Base-by-base conservation (phyloP, 2,329 filamentous ascomycete genomes). In the Botrytis galanthina region DNA sequence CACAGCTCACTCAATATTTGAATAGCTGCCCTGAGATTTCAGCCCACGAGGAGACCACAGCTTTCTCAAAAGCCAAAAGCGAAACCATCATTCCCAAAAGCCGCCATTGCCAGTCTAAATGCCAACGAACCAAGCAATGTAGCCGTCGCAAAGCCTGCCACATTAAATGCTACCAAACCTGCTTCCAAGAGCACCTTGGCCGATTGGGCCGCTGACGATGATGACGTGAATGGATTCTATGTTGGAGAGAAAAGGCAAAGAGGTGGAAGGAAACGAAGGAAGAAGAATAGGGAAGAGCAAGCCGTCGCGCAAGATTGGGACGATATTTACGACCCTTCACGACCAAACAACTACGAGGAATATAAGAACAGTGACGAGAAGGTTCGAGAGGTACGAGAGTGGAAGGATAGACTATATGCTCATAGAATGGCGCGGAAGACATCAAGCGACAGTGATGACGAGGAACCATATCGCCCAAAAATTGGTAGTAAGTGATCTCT, bases 341-440 rank as follows among this genome's bases (percentile, higher is more conserved):
- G 92, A 57, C 94, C 95, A 14, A 97, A 93, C 59, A 94, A 91
- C 77, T 92, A 95, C 68, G 92, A 95, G 72, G 92, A 95, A 79
- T 98, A 96, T 80, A 88, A 93, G 74, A 87, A 90, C 74, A 96
- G 93, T 79, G 93, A 97, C 74, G 94, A 97, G 83, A 92, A 93
- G 80, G 89, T 95, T 74, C 85, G 88, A 29, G 94, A 97, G 80
- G 88, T 94, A 5, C 87, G 89, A 73, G 94, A 97, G 78, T 98
- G 95, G 95, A 97, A 95, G 81, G 89, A 91, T 59, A 84, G 92
- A 54, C 85, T 97, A 22, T 95, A 96, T 81, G 89, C 90, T 22
- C 92, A 94, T 80, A 87, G 90, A 62, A 87, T 85, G 82, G 74
- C 83, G 80, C 70, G 83, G 76, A 84, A 84, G 75, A 82, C 85